A percentile compares a stretch with the other conserved stretches of the same genome.
phyloP scores from a whole-genome alignment of 2,329 filamentous ascomycete genomes.

The Camptophora hylomeconis region DNA sequence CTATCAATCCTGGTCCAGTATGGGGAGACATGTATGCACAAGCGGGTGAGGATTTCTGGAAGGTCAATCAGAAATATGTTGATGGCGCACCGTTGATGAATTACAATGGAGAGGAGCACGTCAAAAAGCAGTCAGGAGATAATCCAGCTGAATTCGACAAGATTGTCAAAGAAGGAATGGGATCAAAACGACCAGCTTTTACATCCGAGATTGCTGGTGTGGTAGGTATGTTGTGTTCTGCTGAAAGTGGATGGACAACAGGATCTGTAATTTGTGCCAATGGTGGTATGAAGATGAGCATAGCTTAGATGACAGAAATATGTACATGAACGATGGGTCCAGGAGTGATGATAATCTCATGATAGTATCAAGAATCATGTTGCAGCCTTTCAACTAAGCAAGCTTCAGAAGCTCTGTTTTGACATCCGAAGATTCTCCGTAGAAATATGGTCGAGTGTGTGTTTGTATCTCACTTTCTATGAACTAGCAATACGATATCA shows the following conservation, averaged over 20 bases:
- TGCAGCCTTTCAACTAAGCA: too few species aligned
- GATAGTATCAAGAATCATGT: too few species aligned
- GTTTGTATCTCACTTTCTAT: too few species aligned
- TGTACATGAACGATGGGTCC: too few species aligned
- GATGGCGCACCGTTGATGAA: conserved; percentile 53
- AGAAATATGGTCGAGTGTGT: too few species aligned
- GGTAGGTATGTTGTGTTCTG: conserved; percentile 60
- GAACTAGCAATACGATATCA: too few species aligned
- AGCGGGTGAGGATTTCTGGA: conserved; percentile 45
- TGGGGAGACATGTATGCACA: conserved; percentile 40
- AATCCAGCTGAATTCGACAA: conserved; percentile 46
- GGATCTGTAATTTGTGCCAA: conserved; percentile 71
- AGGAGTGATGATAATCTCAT: too few species aligned
- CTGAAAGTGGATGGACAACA: conserved; percentile 64
- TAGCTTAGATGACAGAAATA: conserved; percentile 15
- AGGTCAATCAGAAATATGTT: conserved; percentile 46
- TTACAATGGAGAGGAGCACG: conserved; percentile 43
- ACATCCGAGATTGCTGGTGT: conserved; percentile 61
- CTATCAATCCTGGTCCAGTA: conserved; percentile 47
- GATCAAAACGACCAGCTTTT: conserved; percentile 49
- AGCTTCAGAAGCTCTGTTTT: too few species aligned
- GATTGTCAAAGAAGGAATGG: conserved; percentile 45
- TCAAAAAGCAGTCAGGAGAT: conserved; percentile 37
- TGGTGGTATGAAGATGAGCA: conserved; percentile 54
- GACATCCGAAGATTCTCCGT: too few species aligned